Base-by-base conservation (phyloP, 106 monocot species). In the Xerophyta viscosa region DNA sequence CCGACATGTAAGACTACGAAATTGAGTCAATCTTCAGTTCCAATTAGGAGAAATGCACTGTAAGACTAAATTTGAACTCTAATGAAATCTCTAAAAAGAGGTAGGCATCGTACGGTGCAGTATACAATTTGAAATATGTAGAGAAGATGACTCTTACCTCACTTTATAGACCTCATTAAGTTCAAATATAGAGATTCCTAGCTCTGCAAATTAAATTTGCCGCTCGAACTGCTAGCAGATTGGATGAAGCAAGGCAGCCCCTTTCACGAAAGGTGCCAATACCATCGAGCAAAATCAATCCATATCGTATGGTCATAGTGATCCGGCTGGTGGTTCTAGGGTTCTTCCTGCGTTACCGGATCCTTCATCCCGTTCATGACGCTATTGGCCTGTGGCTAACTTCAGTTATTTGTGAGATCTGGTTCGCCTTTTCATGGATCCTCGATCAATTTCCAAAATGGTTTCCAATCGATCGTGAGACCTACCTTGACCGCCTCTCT, bases 381-480 rank as follows among this genome's bases (percentile, higher is more conserved):
- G 94, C 94, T 19, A 64, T 78, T 13, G 84, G 80, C 0, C 72
- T 94, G 9, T 94, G 92, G 92, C 69, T 87, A 20, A 93, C 92
- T 12, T 93, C 92, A 11, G 63, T 93, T 51, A 52, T 93, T 23
- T 93, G 92, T 26, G 92, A 93, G 71, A 88, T 93, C 20, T 93
- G 92, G 92, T 93, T 93, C 50, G 92, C 92, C 22, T 22, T 88
- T 19, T 93, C 92, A 0, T 93, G 92, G 92, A 93, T 93, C 42
- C 92, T 93, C 10, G 92, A 93, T 60, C 92, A 93, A 59, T 93
- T 93, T 63, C 92, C 92, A n/a, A 93, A 93, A 58, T 94, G 94
- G 94, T 78, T 70, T 54, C 94, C 94, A 2, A 84, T 94, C 18
- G 88, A 88, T 13, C 71, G 94, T 1, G 94, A 94, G 65, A 94